Evolutionary conservation across 2,329 filamentous ascomycete species (phyloP).

Genomic region (Paracoccidioides brasiliensis): DNA sequence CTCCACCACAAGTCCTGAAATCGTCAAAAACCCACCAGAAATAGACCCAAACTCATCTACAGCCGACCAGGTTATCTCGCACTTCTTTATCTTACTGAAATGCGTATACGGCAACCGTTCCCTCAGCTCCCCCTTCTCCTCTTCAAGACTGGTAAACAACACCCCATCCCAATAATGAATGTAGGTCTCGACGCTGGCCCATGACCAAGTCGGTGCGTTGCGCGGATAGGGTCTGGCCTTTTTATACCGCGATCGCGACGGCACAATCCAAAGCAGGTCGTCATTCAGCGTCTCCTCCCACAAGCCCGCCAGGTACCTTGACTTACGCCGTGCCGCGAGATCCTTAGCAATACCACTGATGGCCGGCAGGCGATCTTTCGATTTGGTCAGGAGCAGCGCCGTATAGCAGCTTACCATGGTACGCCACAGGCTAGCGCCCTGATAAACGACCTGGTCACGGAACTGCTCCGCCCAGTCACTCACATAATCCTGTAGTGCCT

Average conservation of each 20-base stretch:
- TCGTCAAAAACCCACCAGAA: not conserved
- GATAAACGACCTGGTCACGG: not conserved
- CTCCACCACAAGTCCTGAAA: not conserved
- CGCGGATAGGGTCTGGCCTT: not conserved
- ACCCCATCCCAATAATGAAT: not conserved
- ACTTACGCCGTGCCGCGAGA: not conserved
- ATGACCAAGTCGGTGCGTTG: not conserved
- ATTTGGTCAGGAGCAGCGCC: not conserved
- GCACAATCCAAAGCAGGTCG: not conserved
- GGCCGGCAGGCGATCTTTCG: not conserved
- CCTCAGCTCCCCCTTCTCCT: not conserved
- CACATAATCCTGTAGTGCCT: not conserved
- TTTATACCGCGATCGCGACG: not conserved
- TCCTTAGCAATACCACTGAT: slow-evolving; percentile 2
- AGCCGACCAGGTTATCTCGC: not conserved
- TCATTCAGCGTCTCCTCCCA: not conserved
- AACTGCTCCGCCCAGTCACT: not conserved
- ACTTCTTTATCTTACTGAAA: not conserved
- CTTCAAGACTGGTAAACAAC: not conserved
- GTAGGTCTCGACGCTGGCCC: not conserved
- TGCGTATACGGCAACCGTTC: not conserved
- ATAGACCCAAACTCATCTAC: not conserved
- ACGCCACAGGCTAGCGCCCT: slow-evolving; percentile 1
- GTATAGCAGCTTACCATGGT: not conserved
- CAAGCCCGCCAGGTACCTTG: not conserved